Percentiles rank a stretch among this genome's conserved stretches.
Conservation (phyloP, 179 eudicot species). For the Silene noctiflora region DNA sequence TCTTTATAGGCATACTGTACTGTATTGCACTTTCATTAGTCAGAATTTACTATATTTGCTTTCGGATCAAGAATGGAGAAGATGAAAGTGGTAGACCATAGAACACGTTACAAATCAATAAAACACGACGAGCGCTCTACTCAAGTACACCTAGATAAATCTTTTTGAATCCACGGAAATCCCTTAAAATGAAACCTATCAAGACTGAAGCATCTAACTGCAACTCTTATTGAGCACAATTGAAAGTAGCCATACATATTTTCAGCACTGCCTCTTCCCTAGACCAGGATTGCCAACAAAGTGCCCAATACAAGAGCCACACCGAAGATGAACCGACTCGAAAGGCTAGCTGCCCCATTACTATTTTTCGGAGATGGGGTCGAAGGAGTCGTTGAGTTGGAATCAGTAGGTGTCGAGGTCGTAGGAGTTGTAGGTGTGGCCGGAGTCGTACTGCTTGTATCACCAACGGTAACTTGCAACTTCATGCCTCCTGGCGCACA, state of each 20-base stretch:
- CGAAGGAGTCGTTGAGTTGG: constrained; percentile 18
- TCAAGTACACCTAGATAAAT: too few relatives aligned
- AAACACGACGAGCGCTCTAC: too few relatives aligned
- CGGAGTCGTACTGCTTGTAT: not conserved
- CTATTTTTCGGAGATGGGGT: constrained; percentile 21
- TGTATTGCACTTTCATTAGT: too few relatives aligned
- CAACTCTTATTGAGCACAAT: not conserved
- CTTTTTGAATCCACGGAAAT: too few relatives aligned
- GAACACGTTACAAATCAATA: too few relatives aligned
- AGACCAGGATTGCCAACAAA: constrained; percentile 31
- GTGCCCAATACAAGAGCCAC: constrained; percentile 30
- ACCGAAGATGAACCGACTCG: constrained; percentile 20
- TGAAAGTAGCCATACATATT: not conserved
- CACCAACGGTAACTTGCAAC: constrained; percentile 34
- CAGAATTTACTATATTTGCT: too few relatives aligned
- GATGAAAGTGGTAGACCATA: too few relatives aligned
- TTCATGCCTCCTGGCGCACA: constrained; percentile 29
- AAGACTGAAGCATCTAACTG: too few relatives aligned
- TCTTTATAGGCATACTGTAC: too few relatives aligned
- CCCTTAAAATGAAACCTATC: too few relatives aligned
- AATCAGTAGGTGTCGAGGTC: constrained; percentile 9
- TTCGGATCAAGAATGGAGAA: too few relatives aligned
- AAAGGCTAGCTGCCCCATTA: constrained; percentile 25
- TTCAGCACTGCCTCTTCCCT: constrained; percentile 45
- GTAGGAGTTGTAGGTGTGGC: constrained; percentile 22